These are phyloP conservation scores for Zymoseptoria brevis DNA, from an alignment of 2,329 filamentous ascomycete species.

Conservation along the genomic window DNA sequence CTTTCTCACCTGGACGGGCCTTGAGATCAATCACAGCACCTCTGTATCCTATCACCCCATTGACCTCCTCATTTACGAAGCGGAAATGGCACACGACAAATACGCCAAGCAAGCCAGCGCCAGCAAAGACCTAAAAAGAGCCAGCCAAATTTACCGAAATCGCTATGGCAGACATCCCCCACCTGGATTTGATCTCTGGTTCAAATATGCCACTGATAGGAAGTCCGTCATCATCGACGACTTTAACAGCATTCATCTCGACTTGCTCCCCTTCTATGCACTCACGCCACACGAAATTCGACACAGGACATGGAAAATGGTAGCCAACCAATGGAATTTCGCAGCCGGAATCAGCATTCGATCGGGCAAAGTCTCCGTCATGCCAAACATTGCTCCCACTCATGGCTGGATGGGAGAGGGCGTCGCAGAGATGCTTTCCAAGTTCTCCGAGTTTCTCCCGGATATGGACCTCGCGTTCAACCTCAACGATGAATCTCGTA, in stretches of 20 bases:
- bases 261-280: slow-evolving; percentile 49
- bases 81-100: slow-evolving; percentile 39
- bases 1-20: slow-evolving; percentile 35
- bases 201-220: slow-evolving; percentile 45
- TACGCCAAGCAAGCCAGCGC: slow-evolving; percentile 42
- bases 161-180: slow-evolving; percentile 50
- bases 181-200: slow-evolving; percentile 54
- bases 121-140: slow-evolving; percentile 43
- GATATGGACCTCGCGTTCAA: slow-evolving; percentile 59
- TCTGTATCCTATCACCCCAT: slow-evolving; percentile 46
- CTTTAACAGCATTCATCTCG: slow-evolving; percentile 51
- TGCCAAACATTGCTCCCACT: slow-evolving; percentile 41
- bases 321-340: slow-evolving; percentile 48
- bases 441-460: slow-evolving; percentile 47
- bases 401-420: slow-evolving; percentile 54
- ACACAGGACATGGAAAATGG: slow-evolving; percentile 44
- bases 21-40: slow-evolving; percentile 35
- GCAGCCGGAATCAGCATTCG: slow-evolving; percentile 50
- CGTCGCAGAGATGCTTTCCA: slow-evolving; percentile 45
- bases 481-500: slow-evolving; percentile 52
- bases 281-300: slow-evolving; percentile 45
- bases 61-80: slow-evolving; percentile 46
- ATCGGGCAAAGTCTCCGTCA: slow-evolving; percentile 43
- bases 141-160: slow-evolving; percentile 44
- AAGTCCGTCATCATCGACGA: slow-evolving; percentile 51